phyloP scores from a whole-genome alignment of 768 basidiomycete species.

The Lanmaoa rubissima region DNA sequence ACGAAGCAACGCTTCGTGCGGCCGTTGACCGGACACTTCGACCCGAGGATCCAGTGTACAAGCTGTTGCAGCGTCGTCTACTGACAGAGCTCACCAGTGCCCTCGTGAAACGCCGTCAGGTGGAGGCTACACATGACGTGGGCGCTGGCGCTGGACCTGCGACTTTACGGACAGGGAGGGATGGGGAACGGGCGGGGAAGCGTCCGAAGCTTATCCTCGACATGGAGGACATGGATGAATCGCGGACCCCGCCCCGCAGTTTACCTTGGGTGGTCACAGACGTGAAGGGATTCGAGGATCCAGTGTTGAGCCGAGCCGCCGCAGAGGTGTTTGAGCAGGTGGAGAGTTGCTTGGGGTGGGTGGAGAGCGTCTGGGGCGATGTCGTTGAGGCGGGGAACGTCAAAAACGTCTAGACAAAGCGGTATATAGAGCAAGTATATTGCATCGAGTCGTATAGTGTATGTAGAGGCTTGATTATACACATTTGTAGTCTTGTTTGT shows the following conservation, averaged over 20 bases:
- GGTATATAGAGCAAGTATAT: neutral
- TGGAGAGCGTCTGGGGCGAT: slow-evolving; percentile 54
- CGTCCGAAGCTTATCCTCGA: slow-evolving; percentile 30
- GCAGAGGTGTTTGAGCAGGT: slow-evolving; percentile 43
- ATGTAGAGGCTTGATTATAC: neutral
- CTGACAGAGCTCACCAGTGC: slow-evolving; percentile 37
- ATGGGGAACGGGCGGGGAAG: slow-evolving; percentile 20
- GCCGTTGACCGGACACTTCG: slow-evolving; percentile 64
- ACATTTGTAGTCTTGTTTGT: neutral
- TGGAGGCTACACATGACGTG: neutral
- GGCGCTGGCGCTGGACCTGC: slow-evolving; percentile 12
- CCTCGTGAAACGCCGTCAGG: slow-evolving; percentile 24
- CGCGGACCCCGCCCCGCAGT: neutral
- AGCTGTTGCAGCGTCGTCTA: slow-evolving; percentile 59
- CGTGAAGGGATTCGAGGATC: slow-evolving; percentile 70
- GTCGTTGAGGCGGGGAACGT: slow-evolving; percentile 23
- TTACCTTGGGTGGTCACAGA: slow-evolving; percentile 9
- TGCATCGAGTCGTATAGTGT: neutral
- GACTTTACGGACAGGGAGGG: slow-evolving; percentile 35
- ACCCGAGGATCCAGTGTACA: slow-evolving; percentile 62
- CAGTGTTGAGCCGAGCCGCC: slow-evolving; percentile 46
- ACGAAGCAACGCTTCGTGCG: slow-evolving; percentile 53
- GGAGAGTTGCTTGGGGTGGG: slow-evolving; percentile 48
- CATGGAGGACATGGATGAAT: slow-evolving; percentile 18
- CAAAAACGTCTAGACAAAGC: neutral